Conservation (phyloP, 2,329 filamentous ascomycete genomes). For the Microcyclospora pomicola region DNA sequence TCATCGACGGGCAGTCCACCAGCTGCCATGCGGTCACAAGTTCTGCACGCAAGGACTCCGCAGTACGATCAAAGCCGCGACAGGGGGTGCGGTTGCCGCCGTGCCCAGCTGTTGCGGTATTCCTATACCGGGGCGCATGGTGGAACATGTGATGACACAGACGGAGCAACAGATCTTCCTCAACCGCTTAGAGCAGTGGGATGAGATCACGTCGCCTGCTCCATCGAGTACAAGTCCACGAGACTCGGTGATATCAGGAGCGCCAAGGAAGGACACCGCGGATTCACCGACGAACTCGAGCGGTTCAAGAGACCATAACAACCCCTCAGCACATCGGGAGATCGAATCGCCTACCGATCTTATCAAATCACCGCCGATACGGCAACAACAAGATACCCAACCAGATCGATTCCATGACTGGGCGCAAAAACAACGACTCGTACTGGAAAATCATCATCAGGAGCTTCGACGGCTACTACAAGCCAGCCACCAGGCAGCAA, state of each 20-base stretch:
- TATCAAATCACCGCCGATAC: conserved; percentile 15
- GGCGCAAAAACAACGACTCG: conserved; percentile 11
- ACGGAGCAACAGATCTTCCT: conserved; percentile 25
- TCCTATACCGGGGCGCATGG: conserved; percentile 26
- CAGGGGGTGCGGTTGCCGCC: conserved; percentile 16
- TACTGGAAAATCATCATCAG: conserved; percentile 11
- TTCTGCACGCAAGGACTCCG: conserved; percentile 21
- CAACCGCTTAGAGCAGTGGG: conserved; percentile 20
- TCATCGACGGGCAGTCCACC: conserved; percentile 18
- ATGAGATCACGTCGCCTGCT: conserved; percentile 13
- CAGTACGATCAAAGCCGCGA: conserved; percentile 23
- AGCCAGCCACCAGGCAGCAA: too few relatives aligned
- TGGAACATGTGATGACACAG: conserved; percentile 25
- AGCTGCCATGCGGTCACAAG: conserved; percentile 22
- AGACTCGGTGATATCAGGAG: conserved; percentile 1
- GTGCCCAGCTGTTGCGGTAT: conserved; percentile 29
- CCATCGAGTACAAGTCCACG: conserved; percentile 7
- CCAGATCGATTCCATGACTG: conserved; percentile 18
- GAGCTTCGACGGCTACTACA: conserved; percentile 1
- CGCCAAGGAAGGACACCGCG: conserved; percentile 1
- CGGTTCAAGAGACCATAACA: conserved; percentile 5
- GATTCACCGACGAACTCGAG: conserved; percentile 8
- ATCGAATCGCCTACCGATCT: conserved; percentile 11
- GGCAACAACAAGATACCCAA: conserved; percentile 16
- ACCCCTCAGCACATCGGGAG: conserved; percentile 7